Conservation (phyloP, 306 rosid genomes). For the Acacia confusa region DNA sequence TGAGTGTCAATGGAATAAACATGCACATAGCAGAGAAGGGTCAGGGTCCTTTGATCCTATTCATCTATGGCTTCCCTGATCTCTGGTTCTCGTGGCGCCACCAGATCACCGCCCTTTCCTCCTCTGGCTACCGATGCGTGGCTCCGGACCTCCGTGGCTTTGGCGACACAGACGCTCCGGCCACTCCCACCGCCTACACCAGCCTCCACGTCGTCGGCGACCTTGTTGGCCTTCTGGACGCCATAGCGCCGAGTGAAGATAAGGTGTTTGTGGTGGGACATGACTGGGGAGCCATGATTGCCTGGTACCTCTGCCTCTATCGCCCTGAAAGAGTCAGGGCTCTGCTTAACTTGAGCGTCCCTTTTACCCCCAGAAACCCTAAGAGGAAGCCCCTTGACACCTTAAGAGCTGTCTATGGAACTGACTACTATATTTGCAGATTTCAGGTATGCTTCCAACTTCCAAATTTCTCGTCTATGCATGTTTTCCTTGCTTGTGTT, state of each 20-base stretch:
- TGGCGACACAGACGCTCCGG: slow-evolving; percentile 65
- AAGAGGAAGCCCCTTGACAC: slow-evolving; percentile 44
- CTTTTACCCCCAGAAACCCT: slow-evolving; percentile 60
- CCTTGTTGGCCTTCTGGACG: slow-evolving; percentile 55
- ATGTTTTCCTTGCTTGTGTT: background rate
- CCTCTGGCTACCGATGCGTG: slow-evolving; percentile 66
- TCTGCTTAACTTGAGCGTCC: slow-evolving; percentile 59
- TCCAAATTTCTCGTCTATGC: background rate
- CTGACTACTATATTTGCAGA: slow-evolving; percentile 67
- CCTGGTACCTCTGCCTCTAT: slow-evolving; percentile 66
- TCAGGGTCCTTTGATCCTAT: slow-evolving; percentile 65
- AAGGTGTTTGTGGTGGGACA: slow-evolving; percentile 84
- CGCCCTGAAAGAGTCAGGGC: slow-evolving; percentile 71
- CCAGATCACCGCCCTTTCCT: slow-evolving; percentile 66
- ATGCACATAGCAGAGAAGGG: slow-evolving; percentile 82
- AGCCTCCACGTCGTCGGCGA: slow-evolving; percentile 65
- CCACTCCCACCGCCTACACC: slow-evolving; percentile 42
- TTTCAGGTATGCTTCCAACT: slow-evolving; percentile 56
- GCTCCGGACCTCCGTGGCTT: slow-evolving; percentile 84
- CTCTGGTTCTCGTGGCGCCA: slow-evolving; percentile 84
- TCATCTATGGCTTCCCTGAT: slow-evolving; percentile 88
- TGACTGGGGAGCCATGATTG: slow-evolving; percentile 80
- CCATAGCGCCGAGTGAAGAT: slow-evolving; percentile 42
- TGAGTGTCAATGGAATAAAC: slow-evolving; percentile 69
- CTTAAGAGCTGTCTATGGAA: slow-evolving; percentile 53